Percentiles rank a stretch among this genome's conserved stretches.
These are phyloP conservation scores for Amniculicola lignicola DNA, from an alignment of 495 filamentous ascomycete species.

Conservation along the genomic window DNA sequence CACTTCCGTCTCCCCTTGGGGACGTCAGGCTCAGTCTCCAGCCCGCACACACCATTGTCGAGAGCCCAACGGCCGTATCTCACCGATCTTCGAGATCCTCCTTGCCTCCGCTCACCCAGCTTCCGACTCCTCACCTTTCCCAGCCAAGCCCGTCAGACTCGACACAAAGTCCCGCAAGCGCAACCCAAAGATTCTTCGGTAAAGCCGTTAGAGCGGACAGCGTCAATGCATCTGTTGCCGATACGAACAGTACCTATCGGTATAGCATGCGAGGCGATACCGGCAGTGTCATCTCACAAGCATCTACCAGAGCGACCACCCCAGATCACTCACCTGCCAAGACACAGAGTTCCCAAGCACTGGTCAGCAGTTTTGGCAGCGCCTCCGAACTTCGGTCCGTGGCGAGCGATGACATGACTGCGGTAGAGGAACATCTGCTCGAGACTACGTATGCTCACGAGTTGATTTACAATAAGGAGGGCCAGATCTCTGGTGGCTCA, in stretches of 20 bases:
- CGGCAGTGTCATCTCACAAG: conserved; percentile 72
- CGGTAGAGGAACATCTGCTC: conserved; percentile 73
- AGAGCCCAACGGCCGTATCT: conserved; percentile 33
- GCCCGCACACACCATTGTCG: conserved; percentile 25
- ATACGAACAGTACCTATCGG: conserved; percentile 69
- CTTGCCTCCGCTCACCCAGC: conserved; percentile 30
- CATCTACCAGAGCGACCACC: conserved; percentile 86
- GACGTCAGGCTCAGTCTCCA: conserved; percentile 17
- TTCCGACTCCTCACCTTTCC: conserved; percentile 41
- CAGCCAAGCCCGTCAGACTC: conserved; percentile 42
- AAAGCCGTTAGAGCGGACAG: conserved; percentile 44
- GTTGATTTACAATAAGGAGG: conserved; percentile 87
- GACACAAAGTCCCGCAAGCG: conserved; percentile 32
- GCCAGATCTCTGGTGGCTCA: conserved; percentile 89
- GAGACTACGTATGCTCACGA: conserved; percentile 89
- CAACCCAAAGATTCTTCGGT: conserved; percentile 29
- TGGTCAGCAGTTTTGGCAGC: conserved; percentile 43
- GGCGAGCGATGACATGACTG: conserved; percentile 67
- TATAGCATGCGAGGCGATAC: conserved; percentile 76
- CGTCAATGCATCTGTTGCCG: conserved; percentile 53
- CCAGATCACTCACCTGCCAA: conserved; percentile 61
- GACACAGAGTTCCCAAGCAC: conserved; percentile 29
- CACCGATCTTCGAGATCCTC: conserved; percentile 37
- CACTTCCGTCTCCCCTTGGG: conserved; percentile 25
- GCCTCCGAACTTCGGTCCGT: conserved; percentile 39